A percentile compares a stretch with the other conserved stretches of the same genome.
These are phyloP conservation scores for Hippophae rhamnoides DNA, from an alignment of 306 rosid species.

Conservation along the genomic window DNA sequence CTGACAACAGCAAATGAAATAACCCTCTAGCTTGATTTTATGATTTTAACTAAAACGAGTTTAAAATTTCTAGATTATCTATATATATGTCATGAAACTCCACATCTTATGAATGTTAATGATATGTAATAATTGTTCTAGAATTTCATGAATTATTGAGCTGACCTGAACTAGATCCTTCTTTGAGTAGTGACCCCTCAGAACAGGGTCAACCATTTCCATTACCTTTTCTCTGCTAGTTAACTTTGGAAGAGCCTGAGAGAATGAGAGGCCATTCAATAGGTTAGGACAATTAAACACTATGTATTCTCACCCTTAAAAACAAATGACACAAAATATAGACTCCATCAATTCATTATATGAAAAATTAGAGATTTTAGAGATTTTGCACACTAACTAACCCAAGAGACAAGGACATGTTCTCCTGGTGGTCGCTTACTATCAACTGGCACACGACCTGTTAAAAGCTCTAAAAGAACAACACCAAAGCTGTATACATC, in stretches of 20 bases:
- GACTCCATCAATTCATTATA: too few species aligned
- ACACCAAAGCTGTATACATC: constrained; percentile 94
- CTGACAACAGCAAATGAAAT: constrained; percentile 3
- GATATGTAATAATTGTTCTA: too few species aligned
- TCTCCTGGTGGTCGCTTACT: constrained; percentile 71
- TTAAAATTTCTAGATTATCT: too few species aligned
- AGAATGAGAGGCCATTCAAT: constrained; percentile 46
- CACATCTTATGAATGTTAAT: too few species aligned
- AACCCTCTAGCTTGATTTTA: not conserved
- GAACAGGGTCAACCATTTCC: constrained; percentile 87
- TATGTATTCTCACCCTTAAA: not conserved
- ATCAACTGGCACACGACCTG: constrained; percentile 89
- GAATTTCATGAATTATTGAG: constrained; percentile 2
- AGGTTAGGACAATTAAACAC: not conserved
- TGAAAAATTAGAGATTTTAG: not conserved
- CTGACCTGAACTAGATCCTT: constrained; percentile 88
- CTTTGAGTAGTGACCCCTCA: constrained; percentile 66
- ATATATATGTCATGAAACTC: too few species aligned
- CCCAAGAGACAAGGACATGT: constrained; percentile 95
- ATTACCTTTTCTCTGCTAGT: constrained; percentile 69
- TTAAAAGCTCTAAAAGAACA: constrained; percentile 81
- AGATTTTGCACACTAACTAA: constrained; percentile 25
- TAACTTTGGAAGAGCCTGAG: constrained; percentile 92
- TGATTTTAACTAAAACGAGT: not conserved
- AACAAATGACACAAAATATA: too few species aligned